These are phyloP conservation scores for Salix viminalis DNA, from an alignment of 345 rosid species.

Conservation along the genomic window DNA sequence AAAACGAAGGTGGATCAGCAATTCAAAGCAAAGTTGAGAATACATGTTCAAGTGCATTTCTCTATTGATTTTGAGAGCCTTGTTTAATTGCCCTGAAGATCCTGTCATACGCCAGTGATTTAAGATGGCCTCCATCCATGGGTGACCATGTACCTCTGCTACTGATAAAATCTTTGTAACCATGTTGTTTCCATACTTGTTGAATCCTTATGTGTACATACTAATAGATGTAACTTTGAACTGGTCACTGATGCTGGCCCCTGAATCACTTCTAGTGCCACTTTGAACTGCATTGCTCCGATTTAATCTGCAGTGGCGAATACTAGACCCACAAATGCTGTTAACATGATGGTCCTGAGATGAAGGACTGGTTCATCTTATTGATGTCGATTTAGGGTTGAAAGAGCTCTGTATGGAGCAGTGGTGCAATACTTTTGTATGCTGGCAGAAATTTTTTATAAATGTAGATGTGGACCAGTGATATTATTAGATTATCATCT, in stretches of 20 bases:
- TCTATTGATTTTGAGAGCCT: neutral
- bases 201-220: constrained; percentile 29
- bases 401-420: neutral
- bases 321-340: neutral
- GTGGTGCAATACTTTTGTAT: neutral
- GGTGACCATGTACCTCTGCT: constrained; percentile 15
- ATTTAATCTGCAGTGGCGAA: constrained; percentile 8
- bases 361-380: neutral
- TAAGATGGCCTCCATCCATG: constrained; percentile 17
- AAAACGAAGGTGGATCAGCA: constrained; percentile 82
- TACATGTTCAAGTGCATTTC: constrained; percentile 4
- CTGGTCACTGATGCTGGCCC: constrained; percentile 35
- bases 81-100: constrained; percentile 9
- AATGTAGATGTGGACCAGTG: neutral
- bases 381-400: neutral
- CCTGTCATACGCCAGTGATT: neutral
- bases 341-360: neutral
- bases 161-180: constrained; percentile 18
- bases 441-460: neutral
- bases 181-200: constrained; percentile 11
- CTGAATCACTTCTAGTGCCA: constrained; percentile 12
- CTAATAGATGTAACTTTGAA: constrained; percentile 32
- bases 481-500: neutral
- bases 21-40: constrained; percentile 26
- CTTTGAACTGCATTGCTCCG: constrained; percentile 17